A percentile compares a stretch with the other conserved stretches of the same genome.
Evolutionary conservation across 2,329 filamentous ascomycete genomes (phyloP).

Genomic region (Escovopsis sp.): DNA sequence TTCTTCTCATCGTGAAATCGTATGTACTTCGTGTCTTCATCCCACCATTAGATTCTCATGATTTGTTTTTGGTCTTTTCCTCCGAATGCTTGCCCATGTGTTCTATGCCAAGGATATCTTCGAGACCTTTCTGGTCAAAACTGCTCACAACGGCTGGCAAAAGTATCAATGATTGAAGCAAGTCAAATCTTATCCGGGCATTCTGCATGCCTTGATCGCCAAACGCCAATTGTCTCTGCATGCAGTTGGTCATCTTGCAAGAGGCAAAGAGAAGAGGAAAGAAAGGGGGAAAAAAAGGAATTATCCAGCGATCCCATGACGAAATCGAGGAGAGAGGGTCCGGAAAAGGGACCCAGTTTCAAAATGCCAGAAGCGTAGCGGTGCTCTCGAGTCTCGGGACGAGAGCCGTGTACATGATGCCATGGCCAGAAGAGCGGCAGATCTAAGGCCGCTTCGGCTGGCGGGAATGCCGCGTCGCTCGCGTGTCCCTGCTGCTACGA

Average conservation of each 20-base stretch:
- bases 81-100: background rate
- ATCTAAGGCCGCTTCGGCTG: slow-evolving; percentile 10
- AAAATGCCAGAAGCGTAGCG: slow-evolving; percentile 1
- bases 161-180: background rate
- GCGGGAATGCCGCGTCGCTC: slow-evolving; percentile 20
- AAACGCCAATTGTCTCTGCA: slow-evolving; percentile 1
- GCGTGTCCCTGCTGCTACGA: slow-evolving; percentile 16
- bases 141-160: background rate
- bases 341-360: background rate
- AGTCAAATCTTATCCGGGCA: slow-evolving; percentile 1
- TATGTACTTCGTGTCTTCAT: background rate
- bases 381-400: background rate
- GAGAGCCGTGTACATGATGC: slow-evolving; percentile 6
- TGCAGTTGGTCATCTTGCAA: background rate
- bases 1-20: background rate
- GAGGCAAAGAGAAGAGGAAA: background rate
- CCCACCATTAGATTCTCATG: too few relatives aligned
- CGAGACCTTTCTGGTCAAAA: background rate
- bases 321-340: background rate
- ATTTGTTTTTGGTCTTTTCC: too few relatives aligned
- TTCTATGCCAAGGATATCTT: background rate
- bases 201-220: background rate
- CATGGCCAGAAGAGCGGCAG: slow-evolving; percentile 2
- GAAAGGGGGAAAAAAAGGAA: background rate
- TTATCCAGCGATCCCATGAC: too few relatives aligned